Base-by-base conservation (phyloP, 2,329 filamentous ascomycete genomes). In the Blumeria hordei region DNA sequence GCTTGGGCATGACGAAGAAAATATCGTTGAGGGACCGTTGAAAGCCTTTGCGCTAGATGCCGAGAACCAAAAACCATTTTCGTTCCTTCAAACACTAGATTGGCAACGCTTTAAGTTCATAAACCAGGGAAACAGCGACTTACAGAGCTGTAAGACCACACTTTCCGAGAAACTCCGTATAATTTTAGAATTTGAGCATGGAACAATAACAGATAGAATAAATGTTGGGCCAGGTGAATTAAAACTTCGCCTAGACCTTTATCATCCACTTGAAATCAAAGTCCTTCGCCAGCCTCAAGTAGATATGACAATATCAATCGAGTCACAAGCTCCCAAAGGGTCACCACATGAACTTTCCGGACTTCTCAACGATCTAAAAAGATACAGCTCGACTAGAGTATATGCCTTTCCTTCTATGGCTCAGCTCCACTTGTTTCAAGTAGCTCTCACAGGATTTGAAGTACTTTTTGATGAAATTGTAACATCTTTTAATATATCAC, bases 141-240 rank as follows among this genome's bases (percentile, higher is more conserved):
- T 75, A 41, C 78, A 79, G 36, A 70, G 73, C 36, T 72, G 78
- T 0, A 75, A 77, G 2, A 86, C 83, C 0, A 80, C 93, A 33
- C 73, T 88, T 54, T 85, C 86, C 0, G 83, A 92, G 62, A 77
- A 76, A 60, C 69, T 94, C 58, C 78, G 87, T 33, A 73, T 93
- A 16, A 75, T 93, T 54, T 73, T 85, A 35, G 80, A 87, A 56
- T 85, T 83, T 59, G 77, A 83, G 58, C 79, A 81, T 60, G 85
- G 87, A 52, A 85, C 81, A 44, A 71, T 93, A 14, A 86, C 85
- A 1, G 88, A 95, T 67, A 78, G 88, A 39, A 73, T 94, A 63
- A 94, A 94, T 61, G 73, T 93, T 62, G 81, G 74, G 1, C 81
- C 81, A 10, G 83, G 83, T n/a, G 83, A 87, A 67, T 65, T 87